Percentiles rank a stretch among this genome's conserved stretches.
Evolutionary conservation across 257 asterid genomes (phyloP).

Genomic region (Mitragyna speciosa): DNA sequence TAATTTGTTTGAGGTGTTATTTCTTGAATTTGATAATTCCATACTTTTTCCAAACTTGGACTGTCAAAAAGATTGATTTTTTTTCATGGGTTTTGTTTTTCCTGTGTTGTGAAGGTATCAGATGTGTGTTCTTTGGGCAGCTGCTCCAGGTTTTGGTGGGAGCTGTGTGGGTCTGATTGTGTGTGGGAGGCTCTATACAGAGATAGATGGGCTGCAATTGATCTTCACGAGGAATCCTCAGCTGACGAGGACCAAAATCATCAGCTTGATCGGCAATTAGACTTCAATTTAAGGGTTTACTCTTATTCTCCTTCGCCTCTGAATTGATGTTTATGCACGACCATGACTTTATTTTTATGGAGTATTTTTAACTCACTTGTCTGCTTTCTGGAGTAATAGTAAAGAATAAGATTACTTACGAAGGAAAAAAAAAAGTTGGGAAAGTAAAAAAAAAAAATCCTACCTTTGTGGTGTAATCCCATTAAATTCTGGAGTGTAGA

Average conservation of each 20-base stretch:
- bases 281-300: conserved; percentile 11
- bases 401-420: no score
- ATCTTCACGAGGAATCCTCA: conserved; percentile 26
- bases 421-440: no score
- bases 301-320: neutral
- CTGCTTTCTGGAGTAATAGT: neutral
- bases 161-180: conserved; percentile 68
- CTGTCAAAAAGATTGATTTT: conserved; percentile 20
- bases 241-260: conserved; percentile 19
- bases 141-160: conserved; percentile 85
- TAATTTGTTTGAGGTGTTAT: neutral
- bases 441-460: neutral
- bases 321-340: neutral
- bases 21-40: conserved; percentile 9
- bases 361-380: neutral
- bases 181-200: conserved; percentile 70
- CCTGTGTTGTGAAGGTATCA: conserved; percentile 38
- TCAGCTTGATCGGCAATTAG: conserved; percentile 27
- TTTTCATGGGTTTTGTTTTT: neutral
- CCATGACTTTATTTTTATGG: neutral
- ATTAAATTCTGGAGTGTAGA: neutral
- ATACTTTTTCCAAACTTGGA: conserved; percentile 25
- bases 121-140: conserved; percentile 87
- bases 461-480: neutral
- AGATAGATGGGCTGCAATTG: conserved; percentile 63